phyloP scores from a whole-genome alignment of 306 rosid species.

The Cicer judaicum region DNA sequence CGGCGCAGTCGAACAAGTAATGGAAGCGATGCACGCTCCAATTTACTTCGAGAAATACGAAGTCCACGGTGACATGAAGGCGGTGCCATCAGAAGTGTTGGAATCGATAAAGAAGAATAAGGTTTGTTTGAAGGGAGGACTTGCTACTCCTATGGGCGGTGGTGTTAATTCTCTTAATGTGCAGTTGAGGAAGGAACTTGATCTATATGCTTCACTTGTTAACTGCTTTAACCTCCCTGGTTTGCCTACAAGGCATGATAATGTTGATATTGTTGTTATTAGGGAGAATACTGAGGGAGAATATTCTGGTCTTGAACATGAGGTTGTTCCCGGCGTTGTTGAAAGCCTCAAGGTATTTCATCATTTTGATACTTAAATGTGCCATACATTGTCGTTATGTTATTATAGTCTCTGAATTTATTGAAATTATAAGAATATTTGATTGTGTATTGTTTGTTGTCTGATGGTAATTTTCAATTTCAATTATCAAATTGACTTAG shows the following conservation, averaged over 20 bases:
- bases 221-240: constrained; percentile 83
- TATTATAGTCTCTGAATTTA: background rate
- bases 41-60: constrained; percentile 72
- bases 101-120: constrained; percentile 84
- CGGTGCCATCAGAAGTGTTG: constrained; percentile 65
- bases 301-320: constrained; percentile 86
- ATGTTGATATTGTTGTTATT: constrained; percentile 84
- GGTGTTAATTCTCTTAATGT: constrained; percentile 82
- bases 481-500: background rate
- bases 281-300: constrained; percentile 92
- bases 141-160: constrained; percentile 84
- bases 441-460: background rate
- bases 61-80: constrained; percentile 71
- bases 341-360: constrained; percentile 83
- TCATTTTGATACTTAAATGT: background rate
- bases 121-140: constrained; percentile 85
- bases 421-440: background rate
- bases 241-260: constrained; percentile 68
- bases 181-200: constrained; percentile 82
- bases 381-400: background rate
- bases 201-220: constrained; percentile 92
- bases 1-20: constrained; percentile 80
- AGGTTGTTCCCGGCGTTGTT: constrained; percentile 92
- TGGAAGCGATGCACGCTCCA: constrained; percentile 92
- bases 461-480: background rate